Percentiles rank a stretch among this genome's conserved stretches.
These are phyloP conservation scores for Epichloe bromicola DNA, from an alignment of 2,329 filamentous ascomycete species.

Conservation along the genomic window DNA sequence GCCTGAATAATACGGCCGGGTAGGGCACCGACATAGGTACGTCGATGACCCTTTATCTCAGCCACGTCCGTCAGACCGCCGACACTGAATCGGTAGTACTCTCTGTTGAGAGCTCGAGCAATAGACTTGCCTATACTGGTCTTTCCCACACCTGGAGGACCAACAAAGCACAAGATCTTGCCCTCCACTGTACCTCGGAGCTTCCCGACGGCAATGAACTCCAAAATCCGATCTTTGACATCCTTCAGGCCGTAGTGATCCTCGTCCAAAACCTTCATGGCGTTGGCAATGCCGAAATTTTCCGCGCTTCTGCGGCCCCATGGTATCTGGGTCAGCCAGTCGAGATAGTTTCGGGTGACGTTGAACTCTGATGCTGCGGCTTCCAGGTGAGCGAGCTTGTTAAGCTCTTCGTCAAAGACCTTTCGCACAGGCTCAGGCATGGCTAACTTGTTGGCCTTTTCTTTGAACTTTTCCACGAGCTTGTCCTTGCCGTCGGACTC, in stretches of 20 bases:
- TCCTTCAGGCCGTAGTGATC: slow-evolving; percentile 96
- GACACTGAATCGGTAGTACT: slow-evolving; percentile 98
- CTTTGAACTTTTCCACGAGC: slow-evolving; percentile 91
- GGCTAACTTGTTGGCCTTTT: slow-evolving; percentile 82
- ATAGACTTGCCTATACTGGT: slow-evolving; percentile 99
- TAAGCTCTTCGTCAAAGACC: slow-evolving; percentile 95
- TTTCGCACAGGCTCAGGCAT: slow-evolving; percentile 97
- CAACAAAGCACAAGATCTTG: slow-evolving; percentile 96
- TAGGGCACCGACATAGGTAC: slow-evolving; percentile 91
- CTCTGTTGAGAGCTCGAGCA: slow-evolving; percentile 79
- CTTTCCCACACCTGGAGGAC: slow-evolving; percentile 93
- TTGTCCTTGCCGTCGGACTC: slow-evolving; percentile 98
- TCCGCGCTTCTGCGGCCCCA: slow-evolving; percentile 94
- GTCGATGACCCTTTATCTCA: slow-evolving; percentile 93
- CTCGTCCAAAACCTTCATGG: slow-evolving; percentile 80
- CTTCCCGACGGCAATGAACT: slow-evolving; percentile 97
- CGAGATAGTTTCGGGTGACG: slow-evolving; percentile 93
- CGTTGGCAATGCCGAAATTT: slow-evolving; percentile 91
- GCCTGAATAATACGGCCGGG: slow-evolving; percentile 96
- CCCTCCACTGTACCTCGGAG: slow-evolving; percentile 93
- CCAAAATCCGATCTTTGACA: slow-evolving; percentile 94
- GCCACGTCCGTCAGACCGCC: slow-evolving; percentile 94
- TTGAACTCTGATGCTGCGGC: slow-evolving; percentile 97
- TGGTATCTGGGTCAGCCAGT: slow-evolving; percentile 96
- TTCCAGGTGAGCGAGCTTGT: slow-evolving; percentile 91